phyloP scores from a whole-genome alignment of 1,284 basidiomycete genomes.

The Pseudozyma sp. region DNA sequence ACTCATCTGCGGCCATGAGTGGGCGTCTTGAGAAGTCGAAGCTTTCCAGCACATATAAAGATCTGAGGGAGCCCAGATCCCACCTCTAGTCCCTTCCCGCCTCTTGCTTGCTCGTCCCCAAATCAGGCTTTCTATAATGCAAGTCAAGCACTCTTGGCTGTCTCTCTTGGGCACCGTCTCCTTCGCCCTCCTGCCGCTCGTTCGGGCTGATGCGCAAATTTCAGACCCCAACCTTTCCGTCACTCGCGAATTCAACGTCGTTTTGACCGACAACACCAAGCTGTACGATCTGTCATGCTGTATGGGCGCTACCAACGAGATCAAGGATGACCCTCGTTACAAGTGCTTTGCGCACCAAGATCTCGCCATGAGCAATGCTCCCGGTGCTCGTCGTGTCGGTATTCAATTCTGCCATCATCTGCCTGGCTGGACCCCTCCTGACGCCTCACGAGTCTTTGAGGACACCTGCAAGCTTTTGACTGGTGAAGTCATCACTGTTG shows the following conservation, averaged over 20 bases:
- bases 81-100: not conserved
- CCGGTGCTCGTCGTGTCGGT: slow-evolving; percentile 24
- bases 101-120: not conserved
- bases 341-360: slow-evolving; percentile 17
- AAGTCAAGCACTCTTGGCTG: slow-evolving; percentile 13
- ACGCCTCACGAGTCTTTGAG: slow-evolving; percentile 7
- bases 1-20: not conserved
- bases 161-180: slow-evolving; percentile 21
- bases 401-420: slow-evolving; percentile 30
- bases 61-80: not conserved
- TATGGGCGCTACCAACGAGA: slow-evolving; percentile 16
- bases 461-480: not conserved
- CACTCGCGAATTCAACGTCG: slow-evolving; percentile 29
- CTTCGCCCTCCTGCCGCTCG: slow-evolving; percentile 5
- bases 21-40: not conserved
- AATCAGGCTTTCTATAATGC: slow-evolving; percentile 13
- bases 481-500: slow-evolving; percentile 10
- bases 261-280: slow-evolving; percentile 46
- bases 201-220: slow-evolving; percentile 21
- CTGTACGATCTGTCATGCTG: slow-evolving; percentile 30
- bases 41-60: not conserved
- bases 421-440: slow-evolving; percentile 4
- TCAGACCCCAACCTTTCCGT: slow-evolving; percentile 21
- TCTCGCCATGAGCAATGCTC: slow-evolving; percentile 1
- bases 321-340: not conserved